A percentile compares a stretch with the other conserved stretches of the same genome.
Conservation (phyloP, 2,329 filamentous ascomycete genomes). For the Diaporthe sp. region DNA sequence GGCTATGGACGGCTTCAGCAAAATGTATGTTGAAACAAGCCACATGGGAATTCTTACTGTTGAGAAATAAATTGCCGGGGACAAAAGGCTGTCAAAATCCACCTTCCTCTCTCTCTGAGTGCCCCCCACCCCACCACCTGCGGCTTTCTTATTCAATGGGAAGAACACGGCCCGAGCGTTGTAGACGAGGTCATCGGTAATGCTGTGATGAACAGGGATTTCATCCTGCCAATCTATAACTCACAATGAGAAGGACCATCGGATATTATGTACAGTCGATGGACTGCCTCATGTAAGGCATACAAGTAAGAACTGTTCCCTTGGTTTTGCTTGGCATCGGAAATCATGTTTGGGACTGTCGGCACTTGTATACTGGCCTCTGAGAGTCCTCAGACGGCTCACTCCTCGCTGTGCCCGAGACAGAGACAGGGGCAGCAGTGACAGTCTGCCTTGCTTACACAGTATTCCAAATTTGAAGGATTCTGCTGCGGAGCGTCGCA, state of each 20-base stretch:
- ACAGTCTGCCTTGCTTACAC: not conserved
- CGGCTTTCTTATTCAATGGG: not conserved
- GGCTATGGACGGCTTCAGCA: constrained; percentile 29
- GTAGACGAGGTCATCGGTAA: not conserved
- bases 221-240: not conserved
- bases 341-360: not conserved
- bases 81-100: not conserved
- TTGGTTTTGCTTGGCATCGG: not conserved
- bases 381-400: not conserved
- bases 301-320: not conserved
- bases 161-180: no score
- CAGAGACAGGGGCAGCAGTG: not conserved
- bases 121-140: not conserved
- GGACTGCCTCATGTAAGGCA: not conserved
- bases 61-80: constrained; percentile 17
- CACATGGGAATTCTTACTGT: constrained; percentile 35
- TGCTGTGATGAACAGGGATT: not conserved
- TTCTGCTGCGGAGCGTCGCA: not conserved
- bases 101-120: no score
- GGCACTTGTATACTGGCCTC: not conserved
- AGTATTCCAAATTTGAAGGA: not conserved
- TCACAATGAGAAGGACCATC: not conserved
- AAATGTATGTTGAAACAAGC: not conserved
- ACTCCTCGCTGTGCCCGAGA: not conserved
- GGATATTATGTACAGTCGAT: not conserved